These are phyloP conservation scores for Ephemerocybe angulata DNA, from an alignment of 768 basidiomycete genomes.

Conservation along the genomic window DNA sequence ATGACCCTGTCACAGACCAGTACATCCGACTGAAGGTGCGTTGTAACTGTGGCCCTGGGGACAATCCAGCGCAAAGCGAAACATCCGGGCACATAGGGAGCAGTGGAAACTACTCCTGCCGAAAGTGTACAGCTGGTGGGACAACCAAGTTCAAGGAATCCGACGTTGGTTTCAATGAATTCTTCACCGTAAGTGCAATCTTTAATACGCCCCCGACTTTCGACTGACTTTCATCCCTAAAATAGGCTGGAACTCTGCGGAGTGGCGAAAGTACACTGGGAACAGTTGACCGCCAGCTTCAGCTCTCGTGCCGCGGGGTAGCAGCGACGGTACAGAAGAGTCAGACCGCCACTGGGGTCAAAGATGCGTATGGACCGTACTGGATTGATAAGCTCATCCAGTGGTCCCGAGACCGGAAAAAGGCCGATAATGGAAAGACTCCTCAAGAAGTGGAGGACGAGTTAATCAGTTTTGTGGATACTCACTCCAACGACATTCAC, in stretches of 20 bases:
- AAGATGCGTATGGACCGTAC: slow-evolving; percentile 1
- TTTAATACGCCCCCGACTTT: neutral
- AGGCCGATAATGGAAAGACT: neutral
- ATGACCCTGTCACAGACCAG: slow-evolving; percentile 21
- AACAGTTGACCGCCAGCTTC: neutral
- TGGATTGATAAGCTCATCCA: slow-evolving; percentile 6
- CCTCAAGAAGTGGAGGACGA: neutral
- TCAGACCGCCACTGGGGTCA: neutral
- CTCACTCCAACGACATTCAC: neutral
- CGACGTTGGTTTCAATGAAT: slow-evolving; percentile 29
- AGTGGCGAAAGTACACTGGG: neutral
- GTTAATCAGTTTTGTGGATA: neutral
- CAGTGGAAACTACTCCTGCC: slow-evolving; percentile 37
- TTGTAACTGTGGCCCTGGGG: slow-evolving; percentile 27
- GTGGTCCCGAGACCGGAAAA: neutral
- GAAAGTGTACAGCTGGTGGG: slow-evolving; percentile 37
- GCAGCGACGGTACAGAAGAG: neutral
- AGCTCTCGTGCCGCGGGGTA: neutral
- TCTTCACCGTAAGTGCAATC: slow-evolving; percentile 27
- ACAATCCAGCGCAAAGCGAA: slow-evolving; percentile 41
- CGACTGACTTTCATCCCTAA: neutral
- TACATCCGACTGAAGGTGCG: slow-evolving; percentile 24
- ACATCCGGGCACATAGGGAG: slow-evolving; percentile 36
- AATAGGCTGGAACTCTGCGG: neutral
- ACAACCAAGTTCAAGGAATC: slow-evolving; percentile 27